Base-by-base conservation (phyloP, 108 stramenopile species). In the Cyclotella choctawhatcheeana region DNA sequence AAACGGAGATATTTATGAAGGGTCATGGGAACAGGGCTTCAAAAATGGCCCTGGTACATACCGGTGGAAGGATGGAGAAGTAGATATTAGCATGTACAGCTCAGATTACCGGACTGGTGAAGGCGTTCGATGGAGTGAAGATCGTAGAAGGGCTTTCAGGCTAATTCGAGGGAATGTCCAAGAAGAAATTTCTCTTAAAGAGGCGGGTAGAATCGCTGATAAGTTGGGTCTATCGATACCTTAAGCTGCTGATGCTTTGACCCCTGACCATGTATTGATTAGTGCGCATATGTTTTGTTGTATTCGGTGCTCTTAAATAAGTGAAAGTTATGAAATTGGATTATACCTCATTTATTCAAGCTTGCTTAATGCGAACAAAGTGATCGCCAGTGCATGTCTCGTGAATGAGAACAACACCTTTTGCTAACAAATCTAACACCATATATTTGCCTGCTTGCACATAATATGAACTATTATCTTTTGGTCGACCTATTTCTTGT, bases 11-110 rank as follows among this genome's bases (percentile, higher is more conserved):
- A 71, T 77, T 12, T 84, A 84, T 51, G 76, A 77, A 29, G 83
- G 83, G 1, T 43, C 47, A 2, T 84, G 76, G 74, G 45, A 67
- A 22, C 67, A 72, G 30, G 79, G 79, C 21, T 71, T 81, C 35
- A 81, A 80, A 50, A 70, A 81, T 73, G 83, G 83, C 12, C 69
- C 71, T n/a, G 83, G 83, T 25, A 77, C 64, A 20, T 81, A 81
- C 37, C 34, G 56, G 50, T 81, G 83, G 79, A 71, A 75, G 51
- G 83, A 84, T 45, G 83, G 79, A n/a, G 74, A 81, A 66, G 29
- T 84, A 7, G 83, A 84, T 71, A 59, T 84, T 24, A 81, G 70
- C 43, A 54, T 52, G 1, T 84, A 80, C 32, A 81, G 69, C 31
- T 65, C 75, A 30, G 83, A 84, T 62, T 69, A 81, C 73, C 69